Base-by-base conservation (phyloP, 2,329 filamentous ascomycete species). In the Phyllosticta citriasiana region DNA sequence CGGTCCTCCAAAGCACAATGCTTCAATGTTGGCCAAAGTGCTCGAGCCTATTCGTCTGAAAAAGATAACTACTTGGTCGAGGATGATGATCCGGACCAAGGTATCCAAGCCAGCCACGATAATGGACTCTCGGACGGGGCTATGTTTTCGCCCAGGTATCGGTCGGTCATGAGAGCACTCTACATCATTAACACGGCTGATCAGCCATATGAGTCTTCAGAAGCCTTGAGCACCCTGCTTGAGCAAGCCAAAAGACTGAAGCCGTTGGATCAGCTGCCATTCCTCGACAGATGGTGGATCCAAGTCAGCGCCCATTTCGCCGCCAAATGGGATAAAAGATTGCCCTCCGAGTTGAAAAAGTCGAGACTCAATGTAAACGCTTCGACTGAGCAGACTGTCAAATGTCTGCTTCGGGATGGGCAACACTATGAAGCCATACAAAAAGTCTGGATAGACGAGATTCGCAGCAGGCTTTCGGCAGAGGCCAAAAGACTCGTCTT, bases 401-500 rank as follows among this genome's bases (percentile, higher is more conserved):
- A 61, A 26, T 25, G 16, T n/a, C 50, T 61, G 16, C 47, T 61
- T 3, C 8, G 19, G 14, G 27, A 25, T 12, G 59, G 54, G 19
- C 24, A n/a, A 19, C 30, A 57, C 9, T 47, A 27, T 2, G 30
- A 26, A 24, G 30, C 59, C 25, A 61, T 61, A 10, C 24, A 22
- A n/a, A 1, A 26, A 3, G 47, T 30, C 16, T 61, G 59, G 59
- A 47, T 6, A 22, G 19, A 9, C 14, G 10, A 53, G 19, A 57
- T 61, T 24, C 55, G 54, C 19, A 22, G 9, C 1, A 24, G 55
- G 10, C 57, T 57, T 19, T 56, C 52, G 6, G 4, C 9, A 5
- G 60, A 62, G 24, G 55, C 51, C 19, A 62, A 57, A 19, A 53
- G 55, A 19, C 53, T 51, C 19, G 26, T 61, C 10, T 82, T 79